Evolutionary conservation across 1,284 basidiomycete genomes (phyloP), one percentile per base, ranked within the genome.

Genomic region (Boletus semigastroideus): DNA sequence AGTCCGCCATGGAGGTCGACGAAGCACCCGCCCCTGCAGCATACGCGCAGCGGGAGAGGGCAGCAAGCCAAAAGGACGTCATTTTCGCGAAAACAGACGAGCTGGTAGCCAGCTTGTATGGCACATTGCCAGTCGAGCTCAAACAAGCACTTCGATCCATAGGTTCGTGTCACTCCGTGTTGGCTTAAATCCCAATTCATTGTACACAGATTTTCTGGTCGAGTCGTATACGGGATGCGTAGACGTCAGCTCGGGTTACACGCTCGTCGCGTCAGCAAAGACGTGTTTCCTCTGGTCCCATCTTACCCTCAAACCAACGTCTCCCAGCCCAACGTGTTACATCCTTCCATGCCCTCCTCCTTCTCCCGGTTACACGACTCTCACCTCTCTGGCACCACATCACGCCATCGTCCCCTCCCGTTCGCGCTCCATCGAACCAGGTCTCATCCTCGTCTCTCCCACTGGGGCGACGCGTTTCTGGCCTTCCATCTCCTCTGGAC

Each of bases 201-300:
- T 52, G 40, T 16, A 42, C 43, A 13, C 42, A 91, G 90, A 90
- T 60, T 86, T 88, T 63, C 78, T 79, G 55, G 72, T 74, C 47
- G 83, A 87, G 52, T 73, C 78, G 10, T 90, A 86, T 54, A 78
- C 80, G 8, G 90, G 88, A 33, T 80, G 79, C 42, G 79, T 91
- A 20, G 89, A 92, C 63, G 77, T 79, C 10, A 51, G 75, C 43
- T 88, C 87, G 19, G 86, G 87, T 10, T 90, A 87, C 64, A 83
- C 87, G 8, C 76, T 90, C 36, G 79, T 90, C 30, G 80, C 82
- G 27, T 90, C 89, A 38, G 70, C 75, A 13, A 77, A 80, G 58
- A 89, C 86, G 10, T 90, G 87, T 65, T 92, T 88, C 67, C 86
- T 90, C 33, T 92, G 89, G 89, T 86, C 89, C 58, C 83, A 90